phyloP scores from a whole-genome alignment of 2,329 filamentous ascomycete species.

The Diaporthe batatas region DNA sequence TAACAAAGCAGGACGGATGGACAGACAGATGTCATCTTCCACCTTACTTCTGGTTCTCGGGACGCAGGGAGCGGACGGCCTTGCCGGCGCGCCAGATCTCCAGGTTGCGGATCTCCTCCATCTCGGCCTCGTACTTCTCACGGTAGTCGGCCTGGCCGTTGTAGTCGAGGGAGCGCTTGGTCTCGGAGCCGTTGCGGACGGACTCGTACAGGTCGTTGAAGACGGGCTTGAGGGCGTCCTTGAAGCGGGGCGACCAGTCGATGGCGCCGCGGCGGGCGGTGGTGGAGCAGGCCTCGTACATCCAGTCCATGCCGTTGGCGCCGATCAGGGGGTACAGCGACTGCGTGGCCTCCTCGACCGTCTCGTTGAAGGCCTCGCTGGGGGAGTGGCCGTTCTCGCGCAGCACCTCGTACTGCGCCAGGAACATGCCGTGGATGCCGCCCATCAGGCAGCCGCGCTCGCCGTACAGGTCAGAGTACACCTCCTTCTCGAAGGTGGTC shows the following conservation, averaged over 20 bases:
- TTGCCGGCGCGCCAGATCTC: constrained; percentile 99
- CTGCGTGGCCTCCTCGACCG: constrained; percentile 99
- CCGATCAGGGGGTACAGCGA: constrained; percentile 97
- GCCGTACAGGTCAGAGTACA: constrained; percentile 99
- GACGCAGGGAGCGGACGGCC: constrained; percentile 90
- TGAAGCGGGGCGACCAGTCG: constrained; percentile 98
- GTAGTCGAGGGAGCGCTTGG: constrained; percentile 95
- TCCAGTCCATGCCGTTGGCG: constrained; percentile 99
- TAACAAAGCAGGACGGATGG: not conserved
- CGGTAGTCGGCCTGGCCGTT: constrained; percentile 97
- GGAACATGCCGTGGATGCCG: constrained; percentile 99
- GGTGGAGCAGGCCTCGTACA: constrained; percentile 99
- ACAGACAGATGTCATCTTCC: too few relatives aligned
- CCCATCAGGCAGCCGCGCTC: constrained; percentile 99
- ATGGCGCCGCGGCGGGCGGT: constrained; percentile 98
- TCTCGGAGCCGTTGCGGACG: constrained; percentile 93
- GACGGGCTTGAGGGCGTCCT: constrained; percentile 97
- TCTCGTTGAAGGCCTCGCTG: constrained; percentile 99
- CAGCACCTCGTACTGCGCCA: constrained; percentile 99
- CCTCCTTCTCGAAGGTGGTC: constrained; percentile 99
- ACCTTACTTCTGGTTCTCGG: constrained; percentile 85
- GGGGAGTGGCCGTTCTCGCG: constrained; percentile 98
- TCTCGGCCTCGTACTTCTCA: constrained; percentile 96
- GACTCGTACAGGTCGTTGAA: constrained; percentile 98
- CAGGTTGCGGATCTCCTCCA: constrained; percentile 96